These are phyloP conservation scores for Hsuehochloa calcarea DNA, from an alignment of 176 grass and related monocot species.

Conservation along the genomic window DNA sequence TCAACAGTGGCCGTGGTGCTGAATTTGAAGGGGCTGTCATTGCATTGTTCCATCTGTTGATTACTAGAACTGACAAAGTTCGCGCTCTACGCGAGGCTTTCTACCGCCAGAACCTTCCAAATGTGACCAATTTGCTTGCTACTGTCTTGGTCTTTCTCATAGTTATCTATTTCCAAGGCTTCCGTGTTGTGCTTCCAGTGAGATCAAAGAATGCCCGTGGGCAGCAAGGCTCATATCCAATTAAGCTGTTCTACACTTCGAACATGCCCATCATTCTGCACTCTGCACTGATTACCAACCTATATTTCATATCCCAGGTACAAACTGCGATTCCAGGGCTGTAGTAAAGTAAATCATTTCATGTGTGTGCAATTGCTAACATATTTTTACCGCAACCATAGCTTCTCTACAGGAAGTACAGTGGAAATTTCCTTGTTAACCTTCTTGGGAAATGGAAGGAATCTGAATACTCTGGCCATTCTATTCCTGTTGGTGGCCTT, in stretches of 20 bases:
- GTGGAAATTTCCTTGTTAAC: conserved; percentile 89
- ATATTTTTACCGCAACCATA: conserved; percentile 35
- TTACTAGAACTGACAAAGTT: conserved; percentile 90
- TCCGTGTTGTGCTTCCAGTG: conserved; percentile 90
- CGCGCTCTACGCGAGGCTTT: conserved; percentile 83
- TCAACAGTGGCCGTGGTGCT: conserved; percentile 85
- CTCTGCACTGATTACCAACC: conserved; percentile 86
- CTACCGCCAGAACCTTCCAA: conserved; percentile 94
- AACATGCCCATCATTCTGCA: conserved; percentile 99
- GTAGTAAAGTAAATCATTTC: background rate
- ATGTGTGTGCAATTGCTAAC: conserved; percentile 8
- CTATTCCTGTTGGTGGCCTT: conserved; percentile 84
- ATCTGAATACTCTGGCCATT: conserved; percentile 88
- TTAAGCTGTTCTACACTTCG: conserved; percentile 96
- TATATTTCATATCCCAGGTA: conserved; percentile 98
- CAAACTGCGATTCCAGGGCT: background rate
- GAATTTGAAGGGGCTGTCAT: conserved; percentile 97
- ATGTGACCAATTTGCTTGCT: conserved; percentile 92
- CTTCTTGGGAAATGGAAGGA: conserved; percentile 91
- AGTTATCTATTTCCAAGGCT: conserved; percentile 96
- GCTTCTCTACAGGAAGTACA: conserved; percentile 90
- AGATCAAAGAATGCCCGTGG: conserved; percentile 93
- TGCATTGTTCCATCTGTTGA: conserved; percentile 89
- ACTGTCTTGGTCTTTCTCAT: conserved; percentile 94
- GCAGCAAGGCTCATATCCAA: conserved; percentile 95